These are phyloP conservation scores for Zymoseptoria ardabiliae DNA, from an alignment of 2,329 filamentous ascomycete species.

Conservation along the genomic window DNA sequence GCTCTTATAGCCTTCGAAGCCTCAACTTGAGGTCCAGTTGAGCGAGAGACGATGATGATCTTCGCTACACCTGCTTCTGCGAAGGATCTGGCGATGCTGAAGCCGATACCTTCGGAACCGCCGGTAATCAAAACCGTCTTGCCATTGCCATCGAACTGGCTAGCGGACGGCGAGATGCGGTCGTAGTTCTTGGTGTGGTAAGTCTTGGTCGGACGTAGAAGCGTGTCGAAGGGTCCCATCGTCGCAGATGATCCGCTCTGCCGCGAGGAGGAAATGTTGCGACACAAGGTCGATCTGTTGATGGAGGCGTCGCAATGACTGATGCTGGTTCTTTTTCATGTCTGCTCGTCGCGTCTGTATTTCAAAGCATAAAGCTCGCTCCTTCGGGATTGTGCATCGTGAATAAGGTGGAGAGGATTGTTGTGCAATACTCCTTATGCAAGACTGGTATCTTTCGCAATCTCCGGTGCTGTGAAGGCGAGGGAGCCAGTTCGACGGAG, in stretches of 20 bases:
- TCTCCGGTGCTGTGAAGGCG: no score
- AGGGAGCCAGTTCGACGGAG: no score
- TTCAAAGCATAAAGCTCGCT: neutral
- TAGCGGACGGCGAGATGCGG: constrained; percentile 14
- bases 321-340: neutral
- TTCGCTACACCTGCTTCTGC: constrained; percentile 17
- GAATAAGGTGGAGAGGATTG: neutral
- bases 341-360: neutral
- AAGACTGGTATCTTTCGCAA: neutral
- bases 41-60: constrained; percentile 20
- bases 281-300: neutral
- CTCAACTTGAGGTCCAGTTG: constrained; percentile 27
- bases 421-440: neutral
- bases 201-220: constrained; percentile 17
- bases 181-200: constrained; percentile 19
- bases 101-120: constrained; percentile 20
- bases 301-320: neutral
- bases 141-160: constrained; percentile 17
- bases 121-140: constrained; percentile 23
- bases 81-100: constrained; percentile 19
- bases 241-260: neutral
- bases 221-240: constrained; percentile 6
- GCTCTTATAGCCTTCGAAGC: constrained; percentile 33
- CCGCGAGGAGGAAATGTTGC: neutral
- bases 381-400: neutral